These are phyloP conservation scores for Fragaria ananassa DNA, from an alignment of 306 rosid genomes.

Conservation along the genomic window DNA sequence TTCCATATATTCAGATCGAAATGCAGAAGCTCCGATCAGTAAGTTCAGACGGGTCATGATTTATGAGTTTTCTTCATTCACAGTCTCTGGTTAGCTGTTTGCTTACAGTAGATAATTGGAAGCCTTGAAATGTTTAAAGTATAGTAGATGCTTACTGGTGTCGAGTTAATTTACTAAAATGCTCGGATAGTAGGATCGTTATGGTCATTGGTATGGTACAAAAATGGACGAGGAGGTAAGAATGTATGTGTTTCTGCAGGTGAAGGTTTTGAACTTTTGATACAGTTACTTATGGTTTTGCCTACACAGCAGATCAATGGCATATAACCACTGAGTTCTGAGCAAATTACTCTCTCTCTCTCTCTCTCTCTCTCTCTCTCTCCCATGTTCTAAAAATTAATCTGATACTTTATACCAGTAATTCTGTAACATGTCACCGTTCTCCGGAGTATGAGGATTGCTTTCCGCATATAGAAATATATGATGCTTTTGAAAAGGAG, in stretches of 20 bases:
- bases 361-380: neutral
- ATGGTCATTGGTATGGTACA: too few species aligned
- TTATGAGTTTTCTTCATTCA: neutral
- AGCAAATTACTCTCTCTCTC: constrained; percentile 4
- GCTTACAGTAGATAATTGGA: neutral
- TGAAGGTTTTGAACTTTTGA: neutral
- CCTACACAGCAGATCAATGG: neutral
- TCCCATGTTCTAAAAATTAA: neutral
- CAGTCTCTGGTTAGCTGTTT: neutral
- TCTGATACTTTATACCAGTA: neutral
- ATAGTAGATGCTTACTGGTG: too few species aligned
- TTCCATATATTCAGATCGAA: neutral
- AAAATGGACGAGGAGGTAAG: too few species aligned
- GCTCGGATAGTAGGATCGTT: neutral
- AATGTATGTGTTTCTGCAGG: neutral
- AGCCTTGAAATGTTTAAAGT: too few species aligned
- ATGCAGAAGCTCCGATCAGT: neutral
- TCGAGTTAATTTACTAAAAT: neutral
- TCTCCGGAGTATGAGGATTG: constrained; percentile 5
- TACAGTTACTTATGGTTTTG: neutral
- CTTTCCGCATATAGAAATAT: constrained; percentile 2
- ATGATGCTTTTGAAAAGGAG: constrained; percentile 9
- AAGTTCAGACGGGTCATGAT: neutral
- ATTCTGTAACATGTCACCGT: neutral
- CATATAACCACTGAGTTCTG: too few species aligned